These are phyloP conservation scores for Przewalskia tangutica DNA, from an alignment of 257 asterid genomes.

Conservation along the genomic window DNA sequence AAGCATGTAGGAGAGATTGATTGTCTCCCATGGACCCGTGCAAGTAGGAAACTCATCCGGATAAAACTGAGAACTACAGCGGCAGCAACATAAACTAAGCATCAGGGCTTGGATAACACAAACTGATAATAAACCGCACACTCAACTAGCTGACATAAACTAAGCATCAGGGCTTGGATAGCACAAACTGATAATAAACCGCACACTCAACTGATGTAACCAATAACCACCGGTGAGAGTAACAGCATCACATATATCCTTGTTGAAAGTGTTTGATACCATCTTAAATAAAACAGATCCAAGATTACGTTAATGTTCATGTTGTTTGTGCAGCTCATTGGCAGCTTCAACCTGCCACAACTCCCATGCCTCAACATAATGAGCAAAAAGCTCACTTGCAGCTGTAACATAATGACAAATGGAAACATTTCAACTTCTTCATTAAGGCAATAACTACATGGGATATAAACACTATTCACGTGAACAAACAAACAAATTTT, in stretches of 20 bases:
- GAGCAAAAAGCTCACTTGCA: conserved; percentile 33
- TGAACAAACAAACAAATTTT: background rate
- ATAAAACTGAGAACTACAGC: background rate
- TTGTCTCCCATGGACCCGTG: background rate
- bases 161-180: background rate
- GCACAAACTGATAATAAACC: background rate
- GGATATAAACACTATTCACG: background rate
- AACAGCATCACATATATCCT: background rate
- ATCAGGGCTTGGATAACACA: background rate
- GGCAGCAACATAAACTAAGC: background rate
- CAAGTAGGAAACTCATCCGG: background rate
- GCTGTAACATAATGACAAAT: conserved; percentile 31
- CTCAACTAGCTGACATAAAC: background rate
- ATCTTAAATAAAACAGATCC: conserved; percentile 1
- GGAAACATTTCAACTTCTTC: conserved; percentile 4
- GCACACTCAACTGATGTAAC: background rate
- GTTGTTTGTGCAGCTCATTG: conserved; percentile 22
- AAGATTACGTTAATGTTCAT: conserved; percentile 11
- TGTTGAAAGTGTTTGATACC: background rate
- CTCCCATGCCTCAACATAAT: conserved; percentile 56
- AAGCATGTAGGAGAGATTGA: background rate
- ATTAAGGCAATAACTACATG: background rate
- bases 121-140: background rate
- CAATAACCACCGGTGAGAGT: background rate
- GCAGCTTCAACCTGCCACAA: conserved; percentile 43